These are phyloP conservation scores for Aspergillus melleus DNA, from an alignment of 2,329 filamentous ascomycete species.

Conservation along the genomic window DNA sequence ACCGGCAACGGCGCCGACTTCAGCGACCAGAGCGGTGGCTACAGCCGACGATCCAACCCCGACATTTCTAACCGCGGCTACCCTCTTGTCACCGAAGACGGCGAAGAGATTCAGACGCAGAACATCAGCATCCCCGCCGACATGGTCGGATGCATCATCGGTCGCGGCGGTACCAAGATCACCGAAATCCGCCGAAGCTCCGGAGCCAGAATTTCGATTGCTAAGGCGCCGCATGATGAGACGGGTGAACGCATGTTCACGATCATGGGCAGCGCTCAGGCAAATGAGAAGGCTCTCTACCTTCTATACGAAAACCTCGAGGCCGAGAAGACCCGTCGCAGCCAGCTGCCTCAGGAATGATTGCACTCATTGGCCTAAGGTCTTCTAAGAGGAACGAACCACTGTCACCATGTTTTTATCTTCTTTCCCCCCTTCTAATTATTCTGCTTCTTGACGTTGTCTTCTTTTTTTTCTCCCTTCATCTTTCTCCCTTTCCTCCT, in stretches of 20 bases:
- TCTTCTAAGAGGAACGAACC: neutral
- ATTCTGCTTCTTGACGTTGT: conserved; percentile 20
- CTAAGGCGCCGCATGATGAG: conserved; percentile 94
- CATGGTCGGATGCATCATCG: conserved; percentile 99
- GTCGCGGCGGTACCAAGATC: conserved; percentile 92
- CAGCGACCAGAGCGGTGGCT: conserved; percentile 74
- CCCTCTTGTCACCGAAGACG: conserved; percentile 89
- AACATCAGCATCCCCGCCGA: conserved; percentile 99
- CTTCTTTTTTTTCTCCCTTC: conserved; percentile 18
- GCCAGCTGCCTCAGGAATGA: conserved; percentile 68
- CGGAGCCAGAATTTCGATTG: conserved; percentile 94
- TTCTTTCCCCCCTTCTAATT: conserved; percentile 9
- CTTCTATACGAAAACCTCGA: conserved; percentile 98
- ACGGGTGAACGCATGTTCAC: conserved; percentile 99
- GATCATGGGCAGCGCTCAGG: conserved; percentile 91
- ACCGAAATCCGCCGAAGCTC: conserved; percentile 98
- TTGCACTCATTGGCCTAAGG: conserved; percentile 3
- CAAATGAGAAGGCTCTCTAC: conserved; percentile 94
- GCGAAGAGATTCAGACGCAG: conserved; percentile 96
- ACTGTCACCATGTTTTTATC: conserved; percentile 2
- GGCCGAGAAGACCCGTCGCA: conserved; percentile 97
- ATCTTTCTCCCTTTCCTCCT: conserved; percentile 15
- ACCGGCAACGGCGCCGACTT: conserved; percentile 98
- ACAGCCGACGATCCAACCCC: conserved; percentile 77
- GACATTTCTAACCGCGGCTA: conserved; percentile 78